A percentile compares a stretch with the other conserved stretches of the same genome.
Conservation (phyloP, 306 rosid species). For the Vigna angularis region DNA sequence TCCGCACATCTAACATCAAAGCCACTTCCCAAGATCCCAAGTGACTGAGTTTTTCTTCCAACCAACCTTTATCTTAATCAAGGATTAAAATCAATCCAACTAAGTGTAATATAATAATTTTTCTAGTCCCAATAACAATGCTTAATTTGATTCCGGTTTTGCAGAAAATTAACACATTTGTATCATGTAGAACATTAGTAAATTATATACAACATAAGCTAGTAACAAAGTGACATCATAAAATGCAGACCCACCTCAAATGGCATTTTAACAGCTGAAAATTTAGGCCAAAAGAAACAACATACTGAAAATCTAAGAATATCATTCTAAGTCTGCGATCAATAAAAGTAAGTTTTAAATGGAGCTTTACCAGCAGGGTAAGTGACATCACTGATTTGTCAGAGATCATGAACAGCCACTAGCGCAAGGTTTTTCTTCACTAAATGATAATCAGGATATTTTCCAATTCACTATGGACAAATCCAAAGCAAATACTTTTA, state of each 20-base stretch:
- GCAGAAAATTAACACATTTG: not conserved
- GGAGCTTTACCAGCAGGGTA: conserved; percentile 62
- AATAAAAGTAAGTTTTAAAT: not conserved
- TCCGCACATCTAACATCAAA: not conserved
- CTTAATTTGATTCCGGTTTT: not conserved
- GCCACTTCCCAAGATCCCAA: not conserved
- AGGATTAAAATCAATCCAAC: not conserved
- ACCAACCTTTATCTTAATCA: not conserved
- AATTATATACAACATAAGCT: not conserved
- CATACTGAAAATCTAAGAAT: not conserved
- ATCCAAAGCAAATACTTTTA: not conserved
- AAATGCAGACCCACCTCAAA: not conserved
- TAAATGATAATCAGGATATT: conserved; percentile 68
- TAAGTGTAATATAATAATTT: not conserved
- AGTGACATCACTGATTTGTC: conserved; percentile 61
- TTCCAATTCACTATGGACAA: conserved; percentile 58
- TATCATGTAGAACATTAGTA: not conserved
- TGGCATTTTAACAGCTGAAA: conserved; percentile 6
- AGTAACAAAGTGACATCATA: not conserved
- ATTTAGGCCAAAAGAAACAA: not conserved
- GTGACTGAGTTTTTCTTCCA: not conserved
- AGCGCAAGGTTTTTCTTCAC: conserved; percentile 62
- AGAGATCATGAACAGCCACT: conserved; percentile 64
- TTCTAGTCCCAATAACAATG: not conserved
- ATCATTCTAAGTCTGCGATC: not conserved